phyloP scores from a whole-genome alignment of 1,139 yeast species.

The Pneumocystis murina region DNA sequence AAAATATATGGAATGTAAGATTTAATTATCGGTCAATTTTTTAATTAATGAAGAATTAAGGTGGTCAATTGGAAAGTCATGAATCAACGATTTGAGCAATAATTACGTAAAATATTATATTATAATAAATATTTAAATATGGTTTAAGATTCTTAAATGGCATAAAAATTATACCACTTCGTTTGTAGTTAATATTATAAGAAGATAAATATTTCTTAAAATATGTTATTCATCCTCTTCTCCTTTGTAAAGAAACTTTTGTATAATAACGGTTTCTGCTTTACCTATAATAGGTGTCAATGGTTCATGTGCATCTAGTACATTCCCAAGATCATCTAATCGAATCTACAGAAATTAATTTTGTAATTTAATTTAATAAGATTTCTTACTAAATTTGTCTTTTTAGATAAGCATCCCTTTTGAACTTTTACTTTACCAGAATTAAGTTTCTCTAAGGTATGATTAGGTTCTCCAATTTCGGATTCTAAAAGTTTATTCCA shows the following conservation, averaged over 20 bases:
- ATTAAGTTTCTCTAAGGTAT: constrained; percentile 4
- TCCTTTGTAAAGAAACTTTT: constrained; percentile 9
- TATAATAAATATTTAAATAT: not conserved
- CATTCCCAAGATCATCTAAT: constrained; percentile 10
- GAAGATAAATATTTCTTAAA: not conserved
- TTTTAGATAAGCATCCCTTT: constrained; percentile 6
- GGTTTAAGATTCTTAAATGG: not conserved
- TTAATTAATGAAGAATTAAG: not conserved
- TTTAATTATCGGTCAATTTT: not conserved
- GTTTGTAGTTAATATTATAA: not conserved
- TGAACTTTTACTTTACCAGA: not conserved
- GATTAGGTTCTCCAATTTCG: constrained; percentile 3
- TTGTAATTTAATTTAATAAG: not conserved
- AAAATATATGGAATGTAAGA: constrained; percentile 85
- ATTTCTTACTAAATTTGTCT: not conserved
- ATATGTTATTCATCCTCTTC: constrained; percentile 8
- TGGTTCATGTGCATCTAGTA: constrained; percentile 5
- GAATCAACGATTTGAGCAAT: not conserved
- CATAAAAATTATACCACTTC: not conserved
- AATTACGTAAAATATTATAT: not conserved
- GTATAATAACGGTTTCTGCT: constrained; percentile 8
- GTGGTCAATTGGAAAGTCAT: not conserved
- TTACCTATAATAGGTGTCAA: constrained; percentile 9
- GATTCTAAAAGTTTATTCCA: constrained; percentile 9
- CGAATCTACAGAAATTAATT: not conserved